Evolutionary conservation across 495 filamentous ascomycete genomes (phyloP).

Genomic region (Penicillium coprophilum): DNA sequence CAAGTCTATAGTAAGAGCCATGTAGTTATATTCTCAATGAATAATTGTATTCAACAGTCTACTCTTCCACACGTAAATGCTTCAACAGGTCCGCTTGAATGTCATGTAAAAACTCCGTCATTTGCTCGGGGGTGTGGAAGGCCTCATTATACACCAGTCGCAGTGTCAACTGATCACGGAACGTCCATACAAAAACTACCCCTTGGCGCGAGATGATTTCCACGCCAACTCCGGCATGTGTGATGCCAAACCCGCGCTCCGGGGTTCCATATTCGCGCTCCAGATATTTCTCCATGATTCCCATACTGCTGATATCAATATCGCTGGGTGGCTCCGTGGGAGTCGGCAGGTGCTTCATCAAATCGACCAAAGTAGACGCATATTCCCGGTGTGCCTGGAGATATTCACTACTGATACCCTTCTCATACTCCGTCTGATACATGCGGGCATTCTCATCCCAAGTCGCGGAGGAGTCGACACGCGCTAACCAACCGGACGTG

Average conservation of each 20-base stretch:
- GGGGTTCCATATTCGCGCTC: constrained; percentile 23
- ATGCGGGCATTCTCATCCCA: constrained; percentile 30
- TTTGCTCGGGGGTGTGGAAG: constrained; percentile 23
- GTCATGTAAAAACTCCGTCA: constrained; percentile 15
- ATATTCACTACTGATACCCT: constrained; percentile 22
- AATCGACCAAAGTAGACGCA: constrained; percentile 17
- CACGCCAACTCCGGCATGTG: constrained; percentile 22
- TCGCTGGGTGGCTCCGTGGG: constrained; percentile 25
- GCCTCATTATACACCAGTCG: constrained; percentile 36
- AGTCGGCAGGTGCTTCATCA: constrained; percentile 16
- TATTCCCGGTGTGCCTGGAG: constrained; percentile 30
- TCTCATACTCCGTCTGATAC: constrained; percentile 30
- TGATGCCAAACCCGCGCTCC: constrained; percentile 22
- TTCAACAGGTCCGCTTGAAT: constrained; percentile 14
- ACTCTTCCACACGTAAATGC: constrained; percentile 8
- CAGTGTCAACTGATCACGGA: constrained; percentile 27
- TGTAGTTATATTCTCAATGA: too few species aligned
- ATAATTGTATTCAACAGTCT: neutral
- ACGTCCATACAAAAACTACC: constrained; percentile 29
- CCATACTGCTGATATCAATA: constrained; percentile 33
- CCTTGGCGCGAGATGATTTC: constrained; percentile 26
- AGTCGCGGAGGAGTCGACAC: constrained; percentile 17
- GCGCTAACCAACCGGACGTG: constrained; percentile 28
- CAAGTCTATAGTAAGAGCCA: too few species aligned
- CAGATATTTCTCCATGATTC: constrained; percentile 25